Evolutionary conservation across 2,329 filamentous ascomycete genomes (phyloP), one percentile per base, ranked within the genome.

Genomic region (Penicillium occitanis): DNA sequence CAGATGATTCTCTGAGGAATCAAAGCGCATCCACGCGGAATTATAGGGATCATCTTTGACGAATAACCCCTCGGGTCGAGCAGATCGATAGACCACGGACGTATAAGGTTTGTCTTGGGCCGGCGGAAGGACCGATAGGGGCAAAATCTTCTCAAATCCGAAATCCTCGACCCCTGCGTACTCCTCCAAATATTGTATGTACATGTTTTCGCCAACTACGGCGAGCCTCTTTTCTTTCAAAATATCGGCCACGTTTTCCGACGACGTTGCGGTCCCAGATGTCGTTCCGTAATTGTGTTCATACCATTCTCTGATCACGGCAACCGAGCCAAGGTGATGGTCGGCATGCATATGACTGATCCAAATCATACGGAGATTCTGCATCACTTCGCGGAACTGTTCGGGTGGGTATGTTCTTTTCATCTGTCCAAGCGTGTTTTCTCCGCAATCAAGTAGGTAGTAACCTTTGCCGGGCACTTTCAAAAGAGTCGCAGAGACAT

Each of bases 341-440:
- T 99, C 95, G 4, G 95, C 95, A 77, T 99, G 95, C 68, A 96
- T 83, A 79, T 99, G 95, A 77, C 92, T 96, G 78, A 99, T 95
- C 88, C 92, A 96, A 69, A 99, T 89, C 70, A 88, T 87, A 63
- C 89, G 90, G 51, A 99, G 83, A 69, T 96, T 88, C 67, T 83
- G 85, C n/a, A 99, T 81, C 13, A 97, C 84, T n/a, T 88, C 83
- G 33, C 82, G 82, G 3, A 94, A 81, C 69, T 91, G 85, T 4
- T 87, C 83, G 0, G 83, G 80, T 5, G 85, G 84, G 72, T 91
- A 94, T 0, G 91, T 83, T 61, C 95, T 90, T 66, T 87, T 87
- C 46, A 99, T 81, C 76, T 97, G 93, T 11, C 94, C 94, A 8
- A 98, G 80, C 0, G 95, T 97, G 73, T 92, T 93, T 78, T 99